Conservation (phyloP, 306 rosid species). For the Dryas alaskensis region DNA sequence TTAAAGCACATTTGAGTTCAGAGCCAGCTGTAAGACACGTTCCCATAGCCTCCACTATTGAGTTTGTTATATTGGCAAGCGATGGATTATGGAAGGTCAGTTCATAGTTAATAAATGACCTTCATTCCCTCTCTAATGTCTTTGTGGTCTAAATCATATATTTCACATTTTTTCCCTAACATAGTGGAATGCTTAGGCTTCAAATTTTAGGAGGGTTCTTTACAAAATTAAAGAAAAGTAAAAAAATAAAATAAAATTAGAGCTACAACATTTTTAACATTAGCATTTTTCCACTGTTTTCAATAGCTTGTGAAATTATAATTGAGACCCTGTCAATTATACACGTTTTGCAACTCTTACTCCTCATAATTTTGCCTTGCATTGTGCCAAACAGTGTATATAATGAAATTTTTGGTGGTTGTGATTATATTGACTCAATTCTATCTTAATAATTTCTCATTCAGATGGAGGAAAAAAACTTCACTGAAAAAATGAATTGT, state of each 20-base stretch:
- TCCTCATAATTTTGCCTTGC: too few relatives aligned
- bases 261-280: background rate
- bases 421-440: background rate
- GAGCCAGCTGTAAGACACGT: slow-evolving; percentile 41
- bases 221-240: too few relatives aligned
- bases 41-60: slow-evolving; percentile 23
- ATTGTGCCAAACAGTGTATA: background rate
- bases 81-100: slow-evolving; percentile 71
- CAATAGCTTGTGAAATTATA: background rate
- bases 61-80: slow-evolving; percentile 57
- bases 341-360: too few relatives aligned
- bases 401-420: background rate
- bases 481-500: background rate
- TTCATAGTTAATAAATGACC: background rate
- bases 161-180: too few relatives aligned
- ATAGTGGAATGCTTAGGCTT: background rate
- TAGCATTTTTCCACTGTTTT: background rate
- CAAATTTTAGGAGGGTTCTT: background rate
- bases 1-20: slow-evolving; percentile 63
- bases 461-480: background rate
- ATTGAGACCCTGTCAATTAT: background rate
- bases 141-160: too few relatives aligned
- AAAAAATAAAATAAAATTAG: background rate
- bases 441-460: too few relatives aligned
- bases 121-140: too few relatives aligned